Base-by-base conservation (phyloP, 495 filamentous ascomycete genomes). In the Podospora pseudopauciseta region DNA sequence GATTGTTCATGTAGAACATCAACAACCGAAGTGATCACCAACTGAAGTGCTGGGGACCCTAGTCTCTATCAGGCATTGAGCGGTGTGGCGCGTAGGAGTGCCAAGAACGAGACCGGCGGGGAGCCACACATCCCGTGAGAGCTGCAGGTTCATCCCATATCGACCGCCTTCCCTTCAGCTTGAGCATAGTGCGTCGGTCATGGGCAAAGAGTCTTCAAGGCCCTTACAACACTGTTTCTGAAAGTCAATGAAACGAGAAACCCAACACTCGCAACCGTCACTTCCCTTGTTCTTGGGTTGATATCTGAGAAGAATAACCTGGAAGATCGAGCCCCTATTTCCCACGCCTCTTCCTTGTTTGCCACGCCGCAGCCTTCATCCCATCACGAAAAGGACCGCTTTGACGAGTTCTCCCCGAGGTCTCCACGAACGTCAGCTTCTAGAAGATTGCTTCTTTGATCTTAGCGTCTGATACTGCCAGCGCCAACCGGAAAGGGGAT, bases 381-480 rank as follows among this genome's bases (percentile, higher is more conserved):
- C 58, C 58, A 32, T 62, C 20, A 26, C n/a, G 55, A 26, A 58
- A 19, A 11, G 55, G 55, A 20, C 55, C 55, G 23, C 55, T 58
- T 58, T 58, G 55, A 58, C 55, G 0, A 58, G n/a, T 26, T 19
- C 23, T 7, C 54, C n/a, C 27, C 34, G 26, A 54, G 44, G 26
- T 39, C 65, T 13, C n/a, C 59, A 56, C 53, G 44, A 28, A 23
- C n/a, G 18, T 39, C 56, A 19, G 57, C 61, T 73, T 73, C 72
- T 67, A 68, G 72, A 73, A 73, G 20, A 66, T 69, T 65, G 20
- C 72, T 67, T 60, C 18, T 72, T 67, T 67, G 23, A 67, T 65
- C 64, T 20, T 72, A 69, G 70, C 65, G 60, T 34, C 18, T 7
- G 27, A 28, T 27, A 19, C 32, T 44, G 13, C 34, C 26, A 13